These are phyloP conservation scores for Nakataea oryzae DNA, from an alignment of 2,329 filamentous ascomycete species.

Conservation along the genomic window DNA sequence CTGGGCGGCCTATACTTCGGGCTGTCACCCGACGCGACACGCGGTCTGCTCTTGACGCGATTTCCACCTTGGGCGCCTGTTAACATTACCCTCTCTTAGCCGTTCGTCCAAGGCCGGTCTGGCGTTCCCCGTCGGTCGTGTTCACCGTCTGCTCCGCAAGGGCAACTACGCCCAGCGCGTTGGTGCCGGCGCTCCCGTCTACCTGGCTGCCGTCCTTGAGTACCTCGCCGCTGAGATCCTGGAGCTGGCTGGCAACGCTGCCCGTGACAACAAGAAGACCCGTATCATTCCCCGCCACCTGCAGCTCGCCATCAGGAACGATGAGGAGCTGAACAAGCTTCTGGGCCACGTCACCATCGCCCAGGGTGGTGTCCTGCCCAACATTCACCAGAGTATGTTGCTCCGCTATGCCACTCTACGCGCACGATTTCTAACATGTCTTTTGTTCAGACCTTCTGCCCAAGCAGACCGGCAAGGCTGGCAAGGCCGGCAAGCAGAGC, in stretches of 20 bases:
- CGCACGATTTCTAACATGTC: conserved; percentile 12
- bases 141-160: conserved; percentile 97
- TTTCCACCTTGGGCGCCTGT: conserved; percentile 10
- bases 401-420: not conserved
- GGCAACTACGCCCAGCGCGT: conserved; percentile 99
- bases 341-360: conserved; percentile 93
- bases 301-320: conserved; percentile 94
- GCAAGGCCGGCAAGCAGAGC: conserved; percentile 69
- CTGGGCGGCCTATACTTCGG: not conserved
- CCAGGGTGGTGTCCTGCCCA: conserved; percentile 92
- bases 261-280: conserved; percentile 99
- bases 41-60: conserved; percentile 3
- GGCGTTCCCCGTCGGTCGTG: conserved; percentile 97
- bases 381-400: conserved; percentile 89
- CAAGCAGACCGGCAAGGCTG: conserved; percentile 94
- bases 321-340: conserved; percentile 97
- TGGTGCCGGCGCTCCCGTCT: conserved; percentile 95
- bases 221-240: conserved; percentile 97
- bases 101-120: conserved; percentile 99
- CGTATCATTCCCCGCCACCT: conserved; percentile 97
- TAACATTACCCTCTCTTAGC: conserved; percentile 39
- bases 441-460: conserved; percentile 71
- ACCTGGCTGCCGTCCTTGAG: conserved; percentile 95
- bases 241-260: conserved; percentile 94
- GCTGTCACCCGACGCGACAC: not conserved